Evolutionary conservation across 148 eudicot genomes (phyloP), one percentile per base, ranked within the genome.

Genomic region (Silene latifolia): DNA sequence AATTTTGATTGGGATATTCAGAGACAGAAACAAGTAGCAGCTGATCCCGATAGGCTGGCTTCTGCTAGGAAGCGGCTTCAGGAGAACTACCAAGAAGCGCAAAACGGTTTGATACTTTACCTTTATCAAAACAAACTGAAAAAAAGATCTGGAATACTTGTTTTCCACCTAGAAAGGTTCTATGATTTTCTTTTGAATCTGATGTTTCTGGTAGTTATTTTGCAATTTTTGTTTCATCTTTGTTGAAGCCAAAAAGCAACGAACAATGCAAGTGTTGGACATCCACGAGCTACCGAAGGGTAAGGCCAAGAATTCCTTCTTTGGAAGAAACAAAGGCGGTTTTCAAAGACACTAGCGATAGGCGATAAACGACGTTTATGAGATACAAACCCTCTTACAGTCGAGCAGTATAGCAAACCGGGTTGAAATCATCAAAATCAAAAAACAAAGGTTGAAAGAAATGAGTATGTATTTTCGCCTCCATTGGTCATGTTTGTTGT

Each of bases 261-360:
- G 97, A 86, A 92, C 90, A 72, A 90, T 95, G 76, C 97, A 95
- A 81, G 96, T 92, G 82, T 88, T 95, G 99, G 99, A 92, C 83
- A 90, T 95, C 76, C 93, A 92, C 78, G 99, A 95, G 82, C 82
- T 95, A 71, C 99, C 99, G 48, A 95, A 88, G 69, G 91, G 92
- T 53, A 95, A 88, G 73, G 92, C 94, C 58, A 92, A 84, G 91
- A 95, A 92, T 82, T 82, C 82, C 79, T 93, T 86, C 89, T 78
- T 94, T 79, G 83, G 83, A 76, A 89, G 85, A 83, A 92, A 92
- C 83, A 92, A 86, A 89, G 97, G 97, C 63, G 89, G 93, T 76
- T 84, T 87, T 84, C 93, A 96, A 71, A 87, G 97, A 88, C 85
- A 87, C 77, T 86, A 90, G 27, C 21, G 17, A 17, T 15, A 65